Evolutionary conservation across 441 rosid species (phyloP).

Genomic region (Adansonia gregorii): DNA sequence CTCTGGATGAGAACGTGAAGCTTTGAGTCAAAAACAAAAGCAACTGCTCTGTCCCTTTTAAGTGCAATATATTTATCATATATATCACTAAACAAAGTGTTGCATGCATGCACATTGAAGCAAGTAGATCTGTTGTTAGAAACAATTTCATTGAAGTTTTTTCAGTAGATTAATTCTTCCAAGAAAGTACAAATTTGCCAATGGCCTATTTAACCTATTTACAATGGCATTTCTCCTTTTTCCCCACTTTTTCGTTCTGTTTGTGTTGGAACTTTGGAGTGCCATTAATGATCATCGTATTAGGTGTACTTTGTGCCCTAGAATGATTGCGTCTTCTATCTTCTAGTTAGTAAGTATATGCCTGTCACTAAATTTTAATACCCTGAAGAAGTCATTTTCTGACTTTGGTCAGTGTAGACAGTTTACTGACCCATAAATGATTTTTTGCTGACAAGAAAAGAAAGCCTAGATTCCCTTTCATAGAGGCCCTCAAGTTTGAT

Average conservation of each 20-base stretch:
- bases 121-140: constrained; percentile 18
- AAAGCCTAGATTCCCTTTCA: neutral
- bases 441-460: constrained; percentile 18
- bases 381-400: neutral
- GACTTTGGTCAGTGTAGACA: neutral
- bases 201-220: constrained; percentile 13
- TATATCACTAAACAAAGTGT: neutral
- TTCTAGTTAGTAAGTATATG: constrained; percentile 8
- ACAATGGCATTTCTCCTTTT: constrained; percentile 1
- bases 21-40: neutral
- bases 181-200: neutral
- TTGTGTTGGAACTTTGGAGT: neutral
- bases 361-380: constrained; percentile 9
- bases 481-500: neutral
- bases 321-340: constrained; percentile 9
- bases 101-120: constrained; percentile 4
- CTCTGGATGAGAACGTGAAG: neutral
- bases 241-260: constrained; percentile 11
- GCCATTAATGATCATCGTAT: neutral
- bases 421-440: neutral
- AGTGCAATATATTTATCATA: constrained; percentile 9
- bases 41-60: neutral
- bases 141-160: constrained; percentile 8
- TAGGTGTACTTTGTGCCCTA: neutral
- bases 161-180: constrained; percentile 3